phyloP scores from a whole-genome alignment of 2,329 filamentous ascomycete genomes.

The Fusarium sp. region DNA sequence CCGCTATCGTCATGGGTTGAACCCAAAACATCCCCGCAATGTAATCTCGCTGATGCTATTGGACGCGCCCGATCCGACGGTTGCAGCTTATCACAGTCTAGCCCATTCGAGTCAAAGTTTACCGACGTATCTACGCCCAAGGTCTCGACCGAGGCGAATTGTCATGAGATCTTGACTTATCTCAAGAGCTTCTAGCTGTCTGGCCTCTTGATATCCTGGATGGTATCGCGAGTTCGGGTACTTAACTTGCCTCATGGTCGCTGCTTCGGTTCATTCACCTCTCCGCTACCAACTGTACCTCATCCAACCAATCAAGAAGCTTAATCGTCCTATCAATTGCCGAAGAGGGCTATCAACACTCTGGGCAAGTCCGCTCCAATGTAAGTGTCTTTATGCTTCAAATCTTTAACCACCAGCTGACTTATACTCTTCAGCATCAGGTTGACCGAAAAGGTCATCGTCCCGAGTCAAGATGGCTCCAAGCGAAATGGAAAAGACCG shows the following conservation, averaged over 20 bases:
- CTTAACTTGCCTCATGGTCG: slow-evolving; percentile 6
- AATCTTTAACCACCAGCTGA: neutral
- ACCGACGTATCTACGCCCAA: slow-evolving; percentile 7
- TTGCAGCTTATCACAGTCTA: slow-evolving; percentile 19
- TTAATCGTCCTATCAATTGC: neutral
- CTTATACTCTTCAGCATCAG: neutral
- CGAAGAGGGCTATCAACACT: neutral
- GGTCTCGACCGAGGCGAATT: neutral
- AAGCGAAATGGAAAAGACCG: slow-evolving; percentile 1
- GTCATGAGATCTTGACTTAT: neutral
- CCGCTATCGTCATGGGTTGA: slow-evolving; percentile 6
- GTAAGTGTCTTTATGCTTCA: neutral
- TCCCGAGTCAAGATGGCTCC: neutral
- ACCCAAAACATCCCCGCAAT: neutral
- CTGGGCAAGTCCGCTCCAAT: neutral
- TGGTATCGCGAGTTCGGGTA: neutral
- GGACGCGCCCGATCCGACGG: slow-evolving; percentile 17
- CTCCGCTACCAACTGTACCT: neutral
- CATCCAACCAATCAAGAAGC: neutral
- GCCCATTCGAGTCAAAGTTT: slow-evolving; percentile 1
- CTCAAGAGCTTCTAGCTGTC: neutral
- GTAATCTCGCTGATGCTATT: neutral
- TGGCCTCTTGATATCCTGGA: accelerated
- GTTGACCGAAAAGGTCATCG: neutral
- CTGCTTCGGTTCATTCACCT: neutral